Evolutionary conservation across 345 rosid genomes (phyloP).

Genomic region (Psidium guajava): DNA sequence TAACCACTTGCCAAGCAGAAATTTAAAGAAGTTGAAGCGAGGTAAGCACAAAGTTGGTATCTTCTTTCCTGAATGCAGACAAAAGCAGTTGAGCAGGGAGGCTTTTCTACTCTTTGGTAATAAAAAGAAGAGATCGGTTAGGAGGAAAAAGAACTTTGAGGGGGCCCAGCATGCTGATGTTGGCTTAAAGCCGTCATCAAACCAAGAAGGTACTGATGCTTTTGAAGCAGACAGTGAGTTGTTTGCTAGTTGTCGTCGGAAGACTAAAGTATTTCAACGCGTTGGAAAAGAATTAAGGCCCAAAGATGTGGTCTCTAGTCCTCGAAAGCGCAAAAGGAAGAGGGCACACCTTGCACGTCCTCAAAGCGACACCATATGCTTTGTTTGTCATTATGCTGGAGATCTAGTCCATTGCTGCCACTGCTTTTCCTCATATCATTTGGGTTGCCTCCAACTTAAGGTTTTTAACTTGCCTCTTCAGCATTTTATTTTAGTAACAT

Average conservation of each 20-base stretch:
- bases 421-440: conserved; percentile 27
- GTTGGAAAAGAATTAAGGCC: conserved; percentile 5
- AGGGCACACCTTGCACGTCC: neutral
- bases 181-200: neutral
- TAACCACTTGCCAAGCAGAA: neutral
- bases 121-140: conserved; percentile 2
- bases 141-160: conserved; percentile 2
- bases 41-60: neutral
- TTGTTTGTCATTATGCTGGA: conserved; percentile 24
- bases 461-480: neutral
- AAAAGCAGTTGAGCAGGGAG: neutral
- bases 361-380: conserved; percentile 20
- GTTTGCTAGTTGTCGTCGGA: neutral
- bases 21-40: neutral
- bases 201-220: neutral
- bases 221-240: neutral
- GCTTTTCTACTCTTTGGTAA: neutral
- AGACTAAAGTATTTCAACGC: conserved; percentile 1
- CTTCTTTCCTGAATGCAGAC: neutral
- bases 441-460: conserved; percentile 19
- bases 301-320: conserved; percentile 16
- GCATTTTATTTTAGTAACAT: neutral
- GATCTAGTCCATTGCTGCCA: conserved; percentile 12
- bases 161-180: neutral
- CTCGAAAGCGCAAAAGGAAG: conserved; percentile 24